Base-by-base conservation (phyloP, 2,329 filamentous ascomycete species). In the Phyllosticta citribraziliensis region DNA sequence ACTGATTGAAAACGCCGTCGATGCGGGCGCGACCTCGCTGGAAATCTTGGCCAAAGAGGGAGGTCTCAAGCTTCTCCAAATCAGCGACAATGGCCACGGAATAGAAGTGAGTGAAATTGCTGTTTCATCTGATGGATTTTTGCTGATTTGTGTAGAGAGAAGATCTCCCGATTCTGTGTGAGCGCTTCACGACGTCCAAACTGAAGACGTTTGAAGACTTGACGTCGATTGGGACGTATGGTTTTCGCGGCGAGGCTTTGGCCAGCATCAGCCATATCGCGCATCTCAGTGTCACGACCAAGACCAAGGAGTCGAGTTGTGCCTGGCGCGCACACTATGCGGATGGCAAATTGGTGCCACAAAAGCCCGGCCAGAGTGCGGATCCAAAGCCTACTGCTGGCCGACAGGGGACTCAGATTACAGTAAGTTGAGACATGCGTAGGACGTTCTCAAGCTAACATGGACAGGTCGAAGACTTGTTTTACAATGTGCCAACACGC, bases 181-280 rank as follows among this genome's bases (percentile, higher is more conserved):
- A 97, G 73, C 86, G 94, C 57, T 97, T 97, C 72, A 99, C 94
- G 10, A 99, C 94, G 0, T 97, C 93, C 12, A 99, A 99, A 72
- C 81, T 99, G 62, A 91, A 94, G 67, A 84, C 85, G 5, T 99
- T 99, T 67, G 93, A 97, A 72, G 94, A 99, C 72, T 79, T 99
- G 55, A 85, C 85, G 51, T 89, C 87, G 4, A 97, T 99, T 65
- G 87, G 86, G 57, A 97, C 94, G 1, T 99, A 99, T 73, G 94
- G 94, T n/a, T 99, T 99, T 70, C 88, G 94, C 58, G 94, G 94
- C 60, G 94, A 99, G 75, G 94, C 94, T 3, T 78, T 99, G 60
- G 94, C 94, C 14, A 97, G 94, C 75, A 99, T 99, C 73, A 97
- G 93, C 70, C 94, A 99, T 72, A 97, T 99, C 68, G 93, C 95